Conservation (phyloP, 768 basidiomycete genomes). For the Xerocomellus amylosporus region DNA sequence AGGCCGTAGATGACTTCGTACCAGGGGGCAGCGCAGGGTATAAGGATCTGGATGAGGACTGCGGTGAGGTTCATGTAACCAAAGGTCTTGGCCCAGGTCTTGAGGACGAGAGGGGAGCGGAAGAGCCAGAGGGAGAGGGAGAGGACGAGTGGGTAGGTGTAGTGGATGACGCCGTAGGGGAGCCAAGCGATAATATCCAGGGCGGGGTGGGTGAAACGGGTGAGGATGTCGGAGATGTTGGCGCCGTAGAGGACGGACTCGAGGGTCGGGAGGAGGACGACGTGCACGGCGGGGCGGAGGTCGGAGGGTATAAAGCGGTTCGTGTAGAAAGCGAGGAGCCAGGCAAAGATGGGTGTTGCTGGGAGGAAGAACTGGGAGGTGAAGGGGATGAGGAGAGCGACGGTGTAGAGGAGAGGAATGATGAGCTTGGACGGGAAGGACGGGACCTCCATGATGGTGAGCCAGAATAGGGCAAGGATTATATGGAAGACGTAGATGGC, state of each 20-base stretch:
- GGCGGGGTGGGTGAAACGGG: slow-evolving; percentile 87
- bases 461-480: slow-evolving; percentile 60
- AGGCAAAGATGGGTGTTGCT: slow-evolving; percentile 81
- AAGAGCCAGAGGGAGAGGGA: slow-evolving; percentile 89
- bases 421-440: slow-evolving; percentile 65
- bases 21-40: slow-evolving; percentile 96
- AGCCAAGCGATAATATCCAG: slow-evolving; percentile 95
- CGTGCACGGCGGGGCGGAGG: slow-evolving; percentile 81
- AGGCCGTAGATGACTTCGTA: slow-evolving; percentile 97
- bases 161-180: slow-evolving; percentile 95
- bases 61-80: slow-evolving; percentile 92
- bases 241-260: slow-evolving; percentile 96
- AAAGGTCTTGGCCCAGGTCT: slow-evolving; percentile 82
- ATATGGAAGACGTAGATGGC: slow-evolving; percentile 61
- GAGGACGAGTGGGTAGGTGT: slow-evolving; percentile 81
- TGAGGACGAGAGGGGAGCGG: slow-evolving; percentile 73
- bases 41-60: slow-evolving; percentile 81
- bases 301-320: slow-evolving; percentile 78
- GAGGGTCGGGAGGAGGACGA: slow-evolving; percentile 89
- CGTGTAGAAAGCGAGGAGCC: slow-evolving; percentile 83
- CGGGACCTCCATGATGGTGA: slow-evolving; percentile 72
- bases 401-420: slow-evolving; percentile 63
- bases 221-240: slow-evolving; percentile 96
- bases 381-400: slow-evolving; percentile 74
- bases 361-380: slow-evolving; percentile 91